Evolutionary conservation across 2,329 filamentous ascomycete genomes (phyloP).

Genomic region (Pezizomycotina sp.): DNA sequence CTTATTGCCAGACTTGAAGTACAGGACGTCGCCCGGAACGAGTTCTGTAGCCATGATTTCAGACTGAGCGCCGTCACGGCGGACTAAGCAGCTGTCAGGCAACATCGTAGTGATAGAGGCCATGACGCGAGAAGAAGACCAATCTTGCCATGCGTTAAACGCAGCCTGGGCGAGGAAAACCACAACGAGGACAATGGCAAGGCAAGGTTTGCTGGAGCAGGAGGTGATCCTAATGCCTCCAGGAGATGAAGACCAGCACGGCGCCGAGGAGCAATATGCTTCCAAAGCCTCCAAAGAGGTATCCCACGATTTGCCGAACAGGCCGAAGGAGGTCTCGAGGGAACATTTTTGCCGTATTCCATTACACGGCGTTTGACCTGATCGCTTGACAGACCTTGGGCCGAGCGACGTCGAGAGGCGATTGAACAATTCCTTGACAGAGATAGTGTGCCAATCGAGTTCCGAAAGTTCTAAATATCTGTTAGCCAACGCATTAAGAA

Average conservation of each 20-base stretch:
- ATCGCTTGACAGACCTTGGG: conserved; percentile 12
- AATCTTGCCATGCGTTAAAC: conserved; percentile 53
- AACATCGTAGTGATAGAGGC: conserved; percentile 64
- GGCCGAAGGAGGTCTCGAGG: conserved; percentile 48
- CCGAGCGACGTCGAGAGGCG: conserved; percentile 11
- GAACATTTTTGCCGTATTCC: conserved; percentile 50
- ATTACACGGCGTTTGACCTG: conserved; percentile 26
- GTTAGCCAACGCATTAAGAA: too few relatives aligned
- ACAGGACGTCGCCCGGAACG: conserved; percentile 54
- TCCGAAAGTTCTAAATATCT: conserved; percentile 16
- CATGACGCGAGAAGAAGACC: conserved; percentile 62
- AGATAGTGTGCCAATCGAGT: conserved; percentile 13
- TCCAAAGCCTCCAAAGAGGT: conserved; percentile 66
- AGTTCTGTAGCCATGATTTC: conserved; percentile 42
- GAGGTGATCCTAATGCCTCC: conserved; percentile 59
- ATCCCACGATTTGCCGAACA: conserved; percentile 44
- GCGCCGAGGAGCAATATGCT: conserved; percentile 50
- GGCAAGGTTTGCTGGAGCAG: conserved; percentile 52
- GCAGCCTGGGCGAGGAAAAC: conserved; percentile 43
- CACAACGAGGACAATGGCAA: conserved; percentile 54
- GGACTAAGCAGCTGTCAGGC: conserved; percentile 51
- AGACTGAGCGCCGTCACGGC: conserved; percentile 41
- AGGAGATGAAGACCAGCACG: conserved; percentile 59
- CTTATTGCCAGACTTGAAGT: conserved; percentile 55
- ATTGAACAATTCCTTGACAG: conserved; percentile 11